phyloP scores from a whole-genome alignment of 495 filamentous ascomycete species.

The Aspergillus diversus region DNA sequence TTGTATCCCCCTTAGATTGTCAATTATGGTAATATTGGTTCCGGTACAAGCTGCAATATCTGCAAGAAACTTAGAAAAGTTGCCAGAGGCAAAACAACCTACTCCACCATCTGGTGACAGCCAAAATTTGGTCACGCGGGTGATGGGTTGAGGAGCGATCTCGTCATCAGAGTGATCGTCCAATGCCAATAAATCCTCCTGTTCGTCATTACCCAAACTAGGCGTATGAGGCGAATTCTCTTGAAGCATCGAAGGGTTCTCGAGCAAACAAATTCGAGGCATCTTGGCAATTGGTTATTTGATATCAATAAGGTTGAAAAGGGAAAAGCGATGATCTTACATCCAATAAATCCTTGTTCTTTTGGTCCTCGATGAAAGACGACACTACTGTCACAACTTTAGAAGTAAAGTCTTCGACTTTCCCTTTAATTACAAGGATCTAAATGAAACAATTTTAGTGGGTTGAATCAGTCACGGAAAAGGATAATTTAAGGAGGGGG shows the following conservation, averaged over 20 bases:
- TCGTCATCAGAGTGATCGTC: slow-evolving; percentile 19
- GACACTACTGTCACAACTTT: slow-evolving; percentile 18
- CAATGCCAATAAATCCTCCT: slow-evolving; percentile 20
- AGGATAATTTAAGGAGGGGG: neutral
- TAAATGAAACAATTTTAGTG: neutral
- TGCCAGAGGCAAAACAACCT: slow-evolving; percentile 22
- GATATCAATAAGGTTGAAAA: neutral
- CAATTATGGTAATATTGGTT: slow-evolving; percentile 27
- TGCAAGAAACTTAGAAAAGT: slow-evolving; percentile 18
- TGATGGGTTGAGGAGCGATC: slow-evolving; percentile 11
- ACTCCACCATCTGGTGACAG: slow-evolving; percentile 19
- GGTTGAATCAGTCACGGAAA: no score
- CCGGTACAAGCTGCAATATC: slow-evolving; percentile 25
- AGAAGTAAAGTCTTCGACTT: slow-evolving; percentile 1
- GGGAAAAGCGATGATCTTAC: slow-evolving; percentile 17
- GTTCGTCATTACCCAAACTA: neutral
- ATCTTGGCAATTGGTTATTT: slow-evolving; percentile 14
- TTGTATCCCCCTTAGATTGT: slow-evolving; percentile 23
- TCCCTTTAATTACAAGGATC: slow-evolving; percentile 27
- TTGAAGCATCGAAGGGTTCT: slow-evolving; percentile 16
- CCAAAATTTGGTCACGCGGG: slow-evolving; percentile 26
- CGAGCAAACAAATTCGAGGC: slow-evolving; percentile 24
- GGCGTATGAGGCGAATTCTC: slow-evolving; percentile 8
- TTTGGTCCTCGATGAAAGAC: slow-evolving; percentile 28
- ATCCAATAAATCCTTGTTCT: slow-evolving; percentile 32